Base-by-base conservation (phyloP, 305 asterid species). In the Nicotiana rustica region DNA sequence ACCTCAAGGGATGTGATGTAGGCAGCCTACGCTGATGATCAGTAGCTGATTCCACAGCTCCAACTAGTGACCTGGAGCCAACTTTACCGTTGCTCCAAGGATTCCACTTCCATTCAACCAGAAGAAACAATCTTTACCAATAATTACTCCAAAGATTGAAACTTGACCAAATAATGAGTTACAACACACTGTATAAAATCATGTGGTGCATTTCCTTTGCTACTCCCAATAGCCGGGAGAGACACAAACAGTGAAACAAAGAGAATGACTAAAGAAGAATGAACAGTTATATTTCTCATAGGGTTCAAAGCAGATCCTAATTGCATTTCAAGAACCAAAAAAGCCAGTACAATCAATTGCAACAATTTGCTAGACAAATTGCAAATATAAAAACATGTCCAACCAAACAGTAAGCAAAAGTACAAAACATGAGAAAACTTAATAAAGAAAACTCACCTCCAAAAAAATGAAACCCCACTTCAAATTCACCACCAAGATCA, bases 391-490 rank as follows among this genome's bases (percentile, higher is more conserved):
- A 66, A 36, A 62, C 83, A 52, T 21, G 67, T 29, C 6, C 7
- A 44, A 14, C 80, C 35, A 75, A 47, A 2, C 13, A 80, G 57
- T 52, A 21, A 80, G 57, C 60, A 61, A 57, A 41, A 49, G 57
- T 6, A 67, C 76, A 14, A 67, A 4, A 81, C 57, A 25, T 25
- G 29, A 25, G 29, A 25, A 25, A 25, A 25, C 29, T 0, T 25
- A 25, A 25, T 25, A 25, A 25, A 25, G 29, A 25, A 25, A 25
- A 25, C 29, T 25, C n/a, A 81, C 83, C 83, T 80, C 60, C 21
- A 76, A 56, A 77, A 82, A 77, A 78, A 10, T 81, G 86, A 85
- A 88, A 68, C 84, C 77, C 75, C 67, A 83, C 82, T 68, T 82
- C 84, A 83, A 73, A 61, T 1, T 19, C 76, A 81, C 57, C 25